Percentiles rank a stretch among this genome's conserved stretches.
These are phyloP conservation scores for Microglena sp. DNA, from an alignment of 139 green algal genomes.

Conservation along the genomic window DNA sequence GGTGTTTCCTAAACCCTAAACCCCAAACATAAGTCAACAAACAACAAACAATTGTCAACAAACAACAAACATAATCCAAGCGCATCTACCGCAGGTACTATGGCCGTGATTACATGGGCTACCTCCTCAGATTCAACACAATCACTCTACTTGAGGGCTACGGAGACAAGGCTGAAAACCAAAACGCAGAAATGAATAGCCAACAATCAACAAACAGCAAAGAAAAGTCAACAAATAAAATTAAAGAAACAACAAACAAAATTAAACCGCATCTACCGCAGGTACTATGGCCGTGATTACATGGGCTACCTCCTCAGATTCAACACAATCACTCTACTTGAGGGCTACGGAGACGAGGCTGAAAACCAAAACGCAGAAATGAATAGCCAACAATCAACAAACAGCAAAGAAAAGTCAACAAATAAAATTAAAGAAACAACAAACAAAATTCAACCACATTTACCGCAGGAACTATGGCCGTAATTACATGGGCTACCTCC, in stretches of 20 bases:
- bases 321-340: neutral
- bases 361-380: neutral
- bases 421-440: too few species aligned
- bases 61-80: too few species aligned
- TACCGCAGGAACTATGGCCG: constrained; percentile 15
- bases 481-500: constrained; percentile 44
- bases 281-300: neutral
- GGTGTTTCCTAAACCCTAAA: too few species aligned
- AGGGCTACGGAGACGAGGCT: neutral
- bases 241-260: too few species aligned
- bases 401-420: too few species aligned
- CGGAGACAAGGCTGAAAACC: constrained; percentile 28
- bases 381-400: neutral
- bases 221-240: too few species aligned
- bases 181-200: neutral
- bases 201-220: too few species aligned
- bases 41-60: too few species aligned
- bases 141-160: constrained; percentile 46
- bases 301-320: constrained; percentile 1
- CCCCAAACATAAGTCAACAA: too few species aligned
- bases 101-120: constrained; percentile 42
- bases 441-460: neutral
- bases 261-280: too few species aligned
- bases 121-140: constrained; percentile 33
- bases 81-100: too few species aligned